Evolutionary conservation across 1,139 yeast genomes (phyloP).

Genomic region (Sporopachydermia cereana): DNA sequence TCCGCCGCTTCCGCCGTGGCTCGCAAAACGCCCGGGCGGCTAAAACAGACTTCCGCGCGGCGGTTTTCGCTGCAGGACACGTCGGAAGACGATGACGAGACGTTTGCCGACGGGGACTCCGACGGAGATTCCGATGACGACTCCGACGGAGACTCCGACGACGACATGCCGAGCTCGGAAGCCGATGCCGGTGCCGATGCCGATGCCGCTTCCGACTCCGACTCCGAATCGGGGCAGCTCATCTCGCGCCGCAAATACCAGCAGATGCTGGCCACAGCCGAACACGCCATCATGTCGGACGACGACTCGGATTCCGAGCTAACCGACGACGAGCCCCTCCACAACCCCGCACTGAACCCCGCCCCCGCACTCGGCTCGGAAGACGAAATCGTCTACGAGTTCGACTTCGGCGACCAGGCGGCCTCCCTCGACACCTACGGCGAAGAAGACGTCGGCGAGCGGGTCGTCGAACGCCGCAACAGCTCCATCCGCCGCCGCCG

Average conservation of each 20-base stretch:
- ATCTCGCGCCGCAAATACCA: constrained; percentile 9
- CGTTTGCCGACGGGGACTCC: constrained; percentile 6
- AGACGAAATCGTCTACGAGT: constrained; percentile 11
- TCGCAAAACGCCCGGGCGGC: not conserved
- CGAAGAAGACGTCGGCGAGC: constrained; percentile 13
- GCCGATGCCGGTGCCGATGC: constrained; percentile 25
- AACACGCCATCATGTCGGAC: constrained; percentile 14
- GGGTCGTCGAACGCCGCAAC: constrained; percentile 4
- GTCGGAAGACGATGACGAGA: not conserved
- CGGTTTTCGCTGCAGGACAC: not conserved
- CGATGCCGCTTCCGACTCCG: constrained; percentile 13
- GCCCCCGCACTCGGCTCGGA: constrained; percentile 9
- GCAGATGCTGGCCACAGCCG: constrained; percentile 6
- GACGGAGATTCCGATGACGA: constrained; percentile 22
- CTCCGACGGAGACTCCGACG: constrained; percentile 25
- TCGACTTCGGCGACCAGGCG: constrained; percentile 10
- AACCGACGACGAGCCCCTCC: constrained; percentile 9
- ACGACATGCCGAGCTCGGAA: too few relatives aligned
- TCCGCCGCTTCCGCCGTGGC: not conserved
- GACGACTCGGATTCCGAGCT: constrained; percentile 21
- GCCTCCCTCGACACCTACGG: constrained; percentile 10
- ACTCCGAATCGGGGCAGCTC: constrained; percentile 9
- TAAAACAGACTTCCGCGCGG: too few relatives aligned
- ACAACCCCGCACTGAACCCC: constrained; percentile 7
- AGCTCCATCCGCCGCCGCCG: constrained; percentile 7